phyloP scores from a whole-genome alignment of 805 yeast species.

The Yamadazyma sp. region DNA sequence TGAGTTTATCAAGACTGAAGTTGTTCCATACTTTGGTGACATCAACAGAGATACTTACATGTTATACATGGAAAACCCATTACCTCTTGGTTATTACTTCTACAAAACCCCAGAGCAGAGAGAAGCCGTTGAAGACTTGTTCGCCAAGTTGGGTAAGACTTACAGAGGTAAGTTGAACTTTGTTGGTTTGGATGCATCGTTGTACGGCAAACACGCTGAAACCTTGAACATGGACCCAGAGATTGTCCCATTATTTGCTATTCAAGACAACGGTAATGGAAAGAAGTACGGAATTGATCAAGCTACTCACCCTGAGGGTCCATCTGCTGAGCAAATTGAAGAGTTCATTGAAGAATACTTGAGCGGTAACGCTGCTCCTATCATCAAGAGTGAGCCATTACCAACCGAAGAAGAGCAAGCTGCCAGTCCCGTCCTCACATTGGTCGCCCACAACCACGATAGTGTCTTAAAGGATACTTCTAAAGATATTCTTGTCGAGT shows the following conservation, averaged over 20 bases:
- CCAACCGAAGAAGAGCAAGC: conserved; percentile 76
- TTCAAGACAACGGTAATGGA: conserved; percentile 70
- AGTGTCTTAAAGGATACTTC: conserved; percentile 53
- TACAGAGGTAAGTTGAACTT: conserved; percentile 80
- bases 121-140: conserved; percentile 48
- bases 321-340: conserved; percentile 47
- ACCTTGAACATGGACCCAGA: conserved; percentile 79
- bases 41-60: conserved; percentile 77
- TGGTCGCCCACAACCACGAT: conserved; percentile 84
- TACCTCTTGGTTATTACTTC: conserved; percentile 89
- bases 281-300: conserved; percentile 79
- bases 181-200: conserved; percentile 81
- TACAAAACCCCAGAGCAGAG: conserved; percentile 70
- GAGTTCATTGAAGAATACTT: conserved; percentile 63
- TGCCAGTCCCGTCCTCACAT: conserved; percentile 58
- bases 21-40: conserved; percentile 85
- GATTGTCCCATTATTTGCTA: conserved; percentile 82
- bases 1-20: conserved; percentile 57
- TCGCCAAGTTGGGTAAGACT: conserved; percentile 67
- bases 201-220: conserved; percentile 83
- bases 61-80: conserved; percentile 64
- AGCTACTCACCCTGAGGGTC: conserved; percentile 44
- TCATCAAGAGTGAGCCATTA: conserved; percentile 79
- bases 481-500: conserved; percentile 81
- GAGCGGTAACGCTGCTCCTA: conserved; percentile 67